phyloP scores from a whole-genome alignment of 2,329 filamentous ascomycete genomes.

The Diaporthe australafricana region DNA sequence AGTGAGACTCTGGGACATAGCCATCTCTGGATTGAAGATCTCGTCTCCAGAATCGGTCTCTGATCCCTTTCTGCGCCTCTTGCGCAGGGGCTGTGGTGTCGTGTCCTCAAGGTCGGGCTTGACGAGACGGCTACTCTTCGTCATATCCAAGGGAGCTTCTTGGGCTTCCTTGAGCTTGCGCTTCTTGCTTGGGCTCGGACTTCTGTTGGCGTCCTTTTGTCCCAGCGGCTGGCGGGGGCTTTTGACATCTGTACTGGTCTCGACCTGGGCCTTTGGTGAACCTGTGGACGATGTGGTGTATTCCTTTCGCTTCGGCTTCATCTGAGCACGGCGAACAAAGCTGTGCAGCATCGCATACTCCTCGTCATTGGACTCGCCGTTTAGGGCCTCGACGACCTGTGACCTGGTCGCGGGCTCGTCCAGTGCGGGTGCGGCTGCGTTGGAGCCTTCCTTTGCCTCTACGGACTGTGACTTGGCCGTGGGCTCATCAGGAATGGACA shows the following conservation, averaged over 20 bases:
- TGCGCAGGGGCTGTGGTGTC: conserved; percentile 45
- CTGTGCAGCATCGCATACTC: conserved; percentile 49
- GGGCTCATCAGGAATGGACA: too few relatives aligned
- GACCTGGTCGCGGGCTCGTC: neutral
- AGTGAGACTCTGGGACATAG: conserved; percentile 29
- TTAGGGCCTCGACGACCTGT: neutral
- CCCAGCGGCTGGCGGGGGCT: conserved; percentile 46
- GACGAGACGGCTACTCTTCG: conserved; percentile 38
- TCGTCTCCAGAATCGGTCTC: conserved; percentile 40
- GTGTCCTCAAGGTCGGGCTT: conserved; percentile 43
- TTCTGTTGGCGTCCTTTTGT: conserved; percentile 50
- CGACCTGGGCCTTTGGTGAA: conserved; percentile 44
- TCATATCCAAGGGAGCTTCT: conserved; percentile 37
- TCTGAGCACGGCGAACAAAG: conserved; percentile 48
- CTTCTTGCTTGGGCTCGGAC: conserved; percentile 53
- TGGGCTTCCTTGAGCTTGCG: conserved; percentile 46
- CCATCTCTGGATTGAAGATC: conserved; percentile 44
- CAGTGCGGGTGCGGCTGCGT: too few relatives aligned
- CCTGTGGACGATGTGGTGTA: conserved; percentile 44
- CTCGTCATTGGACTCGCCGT: conserved; percentile 42
- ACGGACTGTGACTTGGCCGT: neutral
- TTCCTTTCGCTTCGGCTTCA: conserved; percentile 43
- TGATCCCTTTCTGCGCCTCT: conserved; percentile 45
- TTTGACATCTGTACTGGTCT: conserved; percentile 32
- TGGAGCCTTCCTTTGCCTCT: neutral